Evolutionary conservation across 371 early-diverging fungal species (phyloP), one percentile per base, ranked within the genome.

Genomic region (Syncephalastrum racemosum): DNA sequence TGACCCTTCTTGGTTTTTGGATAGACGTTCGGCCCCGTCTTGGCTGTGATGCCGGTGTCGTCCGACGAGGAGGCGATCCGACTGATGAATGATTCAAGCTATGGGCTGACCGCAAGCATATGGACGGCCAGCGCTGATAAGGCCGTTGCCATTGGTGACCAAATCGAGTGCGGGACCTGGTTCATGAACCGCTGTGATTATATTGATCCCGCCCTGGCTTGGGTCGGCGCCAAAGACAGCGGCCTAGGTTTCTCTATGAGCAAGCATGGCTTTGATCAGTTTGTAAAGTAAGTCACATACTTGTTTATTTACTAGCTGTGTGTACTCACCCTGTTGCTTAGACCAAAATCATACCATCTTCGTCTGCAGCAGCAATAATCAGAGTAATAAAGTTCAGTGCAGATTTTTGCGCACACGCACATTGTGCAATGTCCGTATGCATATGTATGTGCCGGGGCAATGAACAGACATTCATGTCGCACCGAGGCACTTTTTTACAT

Each of bases 181-280:
- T 93, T 89, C 64, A 83, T 90, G 88, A 93, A 93, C 62, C 84
- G 91, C 1, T 91, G 91, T 62, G 92, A 93, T 66, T 90, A 82
- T 56, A 68, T 88, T 39, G 92, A 92, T 64, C 92, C 92, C 25
- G 90, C 84, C 4, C 63, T 94, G 36, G 83, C 90, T 19, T 94
- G 92, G 92, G 82, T 83, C 19, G 94, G 92, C 7, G 84, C 81
- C 44, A 94, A 92, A 71, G 82, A 89, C n/a, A 86, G 87, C 45
- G 94, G 94, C 0, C 64, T 86, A 0, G 92, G 94, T 7, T 85
- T 86, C 54, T 83, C 90, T 2, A 70, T 90, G 67, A 75, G 77
- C 50, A 80, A 83, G 55, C 82, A 83, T 62, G 90, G 90, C 18
- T 92, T 86, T 54, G 78, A 84, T 56, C 84, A 84, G 39, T 71